phyloP scores from a whole-genome alignment of 441 rosid genomes.

The Brassica balearica region DNA sequence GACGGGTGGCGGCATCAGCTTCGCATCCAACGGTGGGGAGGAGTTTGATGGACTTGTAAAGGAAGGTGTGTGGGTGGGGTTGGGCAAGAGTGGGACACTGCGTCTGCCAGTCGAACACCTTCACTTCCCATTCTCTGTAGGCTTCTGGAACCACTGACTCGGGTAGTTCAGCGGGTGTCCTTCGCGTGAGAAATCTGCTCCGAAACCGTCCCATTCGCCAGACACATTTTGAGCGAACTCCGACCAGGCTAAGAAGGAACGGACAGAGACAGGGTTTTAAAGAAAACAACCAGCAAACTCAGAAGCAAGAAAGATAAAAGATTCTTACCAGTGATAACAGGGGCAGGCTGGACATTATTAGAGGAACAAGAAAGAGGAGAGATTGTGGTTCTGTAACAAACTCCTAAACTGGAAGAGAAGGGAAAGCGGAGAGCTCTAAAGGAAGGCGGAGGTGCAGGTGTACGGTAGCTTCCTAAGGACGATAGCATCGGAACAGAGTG shows the following conservation, averaged over 20 bases:
- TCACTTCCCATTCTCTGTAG: slow-evolving; percentile 90
- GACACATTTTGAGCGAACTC: slow-evolving; percentile 77
- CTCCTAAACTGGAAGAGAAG: not conserved
- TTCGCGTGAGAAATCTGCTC: slow-evolving; percentile 75
- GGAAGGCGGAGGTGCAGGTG: not conserved
- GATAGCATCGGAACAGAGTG: too few species aligned
- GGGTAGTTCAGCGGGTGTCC: slow-evolving; percentile 79
- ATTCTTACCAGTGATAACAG: slow-evolving; percentile 28
- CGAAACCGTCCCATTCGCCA: slow-evolving; percentile 98
- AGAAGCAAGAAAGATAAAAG: not conserved
- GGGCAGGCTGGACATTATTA: not conserved
- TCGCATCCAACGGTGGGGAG: slow-evolving; percentile 98
- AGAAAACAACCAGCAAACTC: not conserved
- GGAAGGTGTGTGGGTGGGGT: slow-evolving; percentile 47
- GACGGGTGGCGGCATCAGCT: slow-evolving; percentile 91
- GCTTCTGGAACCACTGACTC: slow-evolving; percentile 89
- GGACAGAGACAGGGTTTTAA: not conserved
- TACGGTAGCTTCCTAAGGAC: not conserved
- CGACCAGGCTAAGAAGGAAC: slow-evolving; percentile 58
- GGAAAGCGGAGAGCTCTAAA: not conserved
- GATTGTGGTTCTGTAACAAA: not conserved
- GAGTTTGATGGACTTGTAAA: slow-evolving; percentile 70
- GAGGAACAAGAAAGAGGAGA: not conserved
- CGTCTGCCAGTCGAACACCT: slow-evolving; percentile 96
- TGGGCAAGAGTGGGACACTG: slow-evolving; percentile 90